Percentiles rank a stretch among this genome's conserved stretches.
Conservation (phyloP, 257 asterid genomes). For the Cinchona pubescens region DNA sequence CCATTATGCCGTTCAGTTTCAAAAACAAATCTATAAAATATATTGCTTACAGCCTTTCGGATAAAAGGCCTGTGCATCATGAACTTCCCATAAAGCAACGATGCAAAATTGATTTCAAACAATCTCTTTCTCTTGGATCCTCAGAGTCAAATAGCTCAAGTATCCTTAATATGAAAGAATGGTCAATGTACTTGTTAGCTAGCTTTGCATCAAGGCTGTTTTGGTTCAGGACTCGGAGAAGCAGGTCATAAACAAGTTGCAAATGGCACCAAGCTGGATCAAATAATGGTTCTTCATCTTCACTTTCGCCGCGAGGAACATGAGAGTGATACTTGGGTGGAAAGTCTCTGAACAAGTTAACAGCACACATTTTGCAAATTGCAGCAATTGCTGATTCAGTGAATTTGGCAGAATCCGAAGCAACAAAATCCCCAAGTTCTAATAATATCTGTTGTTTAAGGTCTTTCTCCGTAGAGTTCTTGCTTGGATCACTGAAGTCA, state of each 20-base stretch:
- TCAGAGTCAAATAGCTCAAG: slow-evolving; percentile 44
- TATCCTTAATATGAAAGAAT: slow-evolving; percentile 33
- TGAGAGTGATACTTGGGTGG: slow-evolving; percentile 37
- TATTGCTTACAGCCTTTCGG: slow-evolving; percentile 42
- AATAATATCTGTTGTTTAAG: slow-evolving; percentile 39
- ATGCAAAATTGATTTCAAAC: slow-evolving; percentile 42
- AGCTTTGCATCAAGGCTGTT: slow-evolving; percentile 36
- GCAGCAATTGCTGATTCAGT: slow-evolving; percentile 39
- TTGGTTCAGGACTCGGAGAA: slow-evolving; percentile 33
- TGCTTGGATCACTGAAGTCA: slow-evolving; percentile 40
- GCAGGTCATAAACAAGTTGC: slow-evolving; percentile 43
- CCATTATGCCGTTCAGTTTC: slow-evolving; percentile 48
- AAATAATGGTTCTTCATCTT: slow-evolving; percentile 44
- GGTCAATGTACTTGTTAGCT: slow-evolving; percentile 41
- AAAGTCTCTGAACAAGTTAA: slow-evolving; percentile 42
- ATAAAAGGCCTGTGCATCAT: slow-evolving; percentile 50
- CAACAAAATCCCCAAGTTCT: slow-evolving; percentile 40
- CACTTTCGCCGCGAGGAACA: slow-evolving; percentile 35
- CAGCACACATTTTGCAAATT: slow-evolving; percentile 42
- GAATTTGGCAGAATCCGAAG: slow-evolving; percentile 41
- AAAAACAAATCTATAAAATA: slow-evolving; percentile 39
- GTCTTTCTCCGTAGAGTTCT: slow-evolving; percentile 36
- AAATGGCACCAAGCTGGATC: slow-evolving; percentile 55
- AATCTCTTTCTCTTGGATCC: slow-evolving; percentile 48
- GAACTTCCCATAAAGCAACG: slow-evolving; percentile 47